Evolutionary conservation across 1,139 yeast species (phyloP).

Genomic region (Yamadazyma pseudoaaseri): DNA sequence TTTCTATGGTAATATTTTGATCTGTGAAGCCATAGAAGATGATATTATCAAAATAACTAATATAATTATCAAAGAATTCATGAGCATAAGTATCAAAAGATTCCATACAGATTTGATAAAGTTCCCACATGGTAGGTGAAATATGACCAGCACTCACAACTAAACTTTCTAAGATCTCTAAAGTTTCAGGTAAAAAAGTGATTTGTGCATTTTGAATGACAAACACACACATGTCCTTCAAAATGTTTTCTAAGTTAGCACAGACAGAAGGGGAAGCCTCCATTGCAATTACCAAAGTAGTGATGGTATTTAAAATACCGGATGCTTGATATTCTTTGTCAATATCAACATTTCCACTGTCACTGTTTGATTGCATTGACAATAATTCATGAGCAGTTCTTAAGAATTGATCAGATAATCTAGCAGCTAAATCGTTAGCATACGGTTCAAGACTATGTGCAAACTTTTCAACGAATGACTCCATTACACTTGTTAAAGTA

Average conservation of each 20-base stretch:
- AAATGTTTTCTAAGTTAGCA: conserved; percentile 34
- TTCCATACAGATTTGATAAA: conserved; percentile 41
- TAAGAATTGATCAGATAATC: conserved; percentile 48
- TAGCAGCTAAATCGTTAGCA: conserved; percentile 48
- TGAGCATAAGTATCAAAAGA: conserved; percentile 54
- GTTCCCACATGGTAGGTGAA: conserved; percentile 48
- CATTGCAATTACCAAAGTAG: conserved; percentile 54
- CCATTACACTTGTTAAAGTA: conserved; percentile 55
- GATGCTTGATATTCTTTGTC: conserved; percentile 55
- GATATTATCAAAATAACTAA: conserved; percentile 49
- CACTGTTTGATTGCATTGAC: conserved; percentile 25
- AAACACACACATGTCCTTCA: conserved; percentile 42
- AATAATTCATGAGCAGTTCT: conserved; percentile 45
- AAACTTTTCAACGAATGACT: conserved; percentile 53
- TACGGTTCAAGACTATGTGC: conserved; percentile 55
- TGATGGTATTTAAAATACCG: conserved; percentile 50
- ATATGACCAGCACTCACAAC: conserved; percentile 40
- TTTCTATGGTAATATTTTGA: conserved; percentile 32
- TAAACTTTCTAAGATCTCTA: conserved; percentile 51
- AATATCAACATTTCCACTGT: conserved; percentile 26
- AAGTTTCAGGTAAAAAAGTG: conserved; percentile 44
- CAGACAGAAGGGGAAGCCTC: conserved; percentile 48
- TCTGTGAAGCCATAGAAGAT: conserved; percentile 46
- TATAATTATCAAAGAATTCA: conserved; percentile 51
- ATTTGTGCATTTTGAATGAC: conserved; percentile 50